Evolutionary conservation across 768 basidiomycete genomes (phyloP).

Genomic region (Cantharellus cinnabarinus): DNA sequence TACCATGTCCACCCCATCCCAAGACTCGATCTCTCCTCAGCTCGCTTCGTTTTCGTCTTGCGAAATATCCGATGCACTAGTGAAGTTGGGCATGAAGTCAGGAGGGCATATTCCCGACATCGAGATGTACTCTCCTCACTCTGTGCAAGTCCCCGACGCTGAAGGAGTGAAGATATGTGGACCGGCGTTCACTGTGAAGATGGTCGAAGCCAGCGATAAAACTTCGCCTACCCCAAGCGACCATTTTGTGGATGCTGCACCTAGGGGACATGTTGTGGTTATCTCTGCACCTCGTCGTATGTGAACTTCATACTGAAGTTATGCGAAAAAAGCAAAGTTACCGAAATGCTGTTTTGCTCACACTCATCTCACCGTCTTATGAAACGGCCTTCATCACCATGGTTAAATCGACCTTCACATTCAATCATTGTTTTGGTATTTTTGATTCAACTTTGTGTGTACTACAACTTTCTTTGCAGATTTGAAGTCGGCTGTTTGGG

Average conservation of each 20-base stretch:
- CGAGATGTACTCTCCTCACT: constrained; percentile 27
- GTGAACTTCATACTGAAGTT: constrained; percentile 10
- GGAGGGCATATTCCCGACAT: constrained; percentile 77
- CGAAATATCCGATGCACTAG: constrained; percentile 75
- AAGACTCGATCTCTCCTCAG: no score
- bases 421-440: background rate
- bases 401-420: no score
- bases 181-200: constrained; percentile 73
- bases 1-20: no score
- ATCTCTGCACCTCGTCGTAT: constrained; percentile 55
- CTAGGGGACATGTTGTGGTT: constrained; percentile 44
- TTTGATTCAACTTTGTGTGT: no score
- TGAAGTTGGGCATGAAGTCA: constrained; percentile 49
- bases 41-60: constrained; percentile 30
- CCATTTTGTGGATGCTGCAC: constrained; percentile 70
- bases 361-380: no score
- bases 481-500: constrained; percentile 72
- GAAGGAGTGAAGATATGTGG: constrained; percentile 34
- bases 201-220: constrained; percentile 41
- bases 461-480: constrained; percentile 20
- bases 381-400: no score
- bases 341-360: no score
- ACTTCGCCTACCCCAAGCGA: constrained; percentile 38
- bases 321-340: no score
- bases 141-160: constrained; percentile 11